phyloP scores from a whole-genome alignment of 331 rosid species.

The Rosa hybrid region DNA sequence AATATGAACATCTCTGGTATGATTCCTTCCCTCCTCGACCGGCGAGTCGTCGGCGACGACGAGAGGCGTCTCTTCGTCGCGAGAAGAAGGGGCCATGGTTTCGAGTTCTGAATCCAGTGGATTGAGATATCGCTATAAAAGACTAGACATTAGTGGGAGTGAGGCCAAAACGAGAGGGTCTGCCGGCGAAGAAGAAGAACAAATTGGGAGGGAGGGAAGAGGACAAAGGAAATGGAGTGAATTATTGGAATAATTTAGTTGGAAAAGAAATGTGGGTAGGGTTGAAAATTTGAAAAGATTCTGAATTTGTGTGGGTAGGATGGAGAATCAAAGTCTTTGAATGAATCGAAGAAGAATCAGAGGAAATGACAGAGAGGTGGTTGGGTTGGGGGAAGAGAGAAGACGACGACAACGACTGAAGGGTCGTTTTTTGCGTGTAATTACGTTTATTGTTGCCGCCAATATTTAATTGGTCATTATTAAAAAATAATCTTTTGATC shows the following conservation, averaged over 20 bases:
- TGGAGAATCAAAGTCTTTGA: neutral
- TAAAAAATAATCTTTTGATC: too few relatives aligned
- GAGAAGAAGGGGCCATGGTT: slow-evolving; percentile 48
- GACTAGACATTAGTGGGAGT: slow-evolving; percentile 1
- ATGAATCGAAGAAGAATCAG: neutral
- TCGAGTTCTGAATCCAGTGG: slow-evolving; percentile 13
- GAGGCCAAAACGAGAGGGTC: slow-evolving; percentile 11
- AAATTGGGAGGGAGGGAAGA: neutral
- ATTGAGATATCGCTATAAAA: slow-evolving; percentile 14
- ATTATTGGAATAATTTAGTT: neutral
- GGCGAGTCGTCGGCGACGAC: slow-evolving; percentile 31
- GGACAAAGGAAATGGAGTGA: slow-evolving; percentile 3
- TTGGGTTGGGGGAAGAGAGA: neutral
- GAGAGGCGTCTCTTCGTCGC: slow-evolving; percentile 67
- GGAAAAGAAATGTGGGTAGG: neutral
- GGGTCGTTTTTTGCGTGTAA: neutral
- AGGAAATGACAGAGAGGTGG: neutral
- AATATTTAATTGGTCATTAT: neutral
- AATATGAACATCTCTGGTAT: slow-evolving; percentile 62
- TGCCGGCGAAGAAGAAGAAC: slow-evolving; percentile 12
- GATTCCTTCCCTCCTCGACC: slow-evolving; percentile 22
- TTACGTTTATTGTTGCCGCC: neutral
- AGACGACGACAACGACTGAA: neutral
- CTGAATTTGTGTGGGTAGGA: neutral
- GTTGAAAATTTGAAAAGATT: neutral